These are phyloP conservation scores for Ensete ventricosum DNA, from an alignment of 176 grass and related monocot genomes.

Conservation along the genomic window DNA sequence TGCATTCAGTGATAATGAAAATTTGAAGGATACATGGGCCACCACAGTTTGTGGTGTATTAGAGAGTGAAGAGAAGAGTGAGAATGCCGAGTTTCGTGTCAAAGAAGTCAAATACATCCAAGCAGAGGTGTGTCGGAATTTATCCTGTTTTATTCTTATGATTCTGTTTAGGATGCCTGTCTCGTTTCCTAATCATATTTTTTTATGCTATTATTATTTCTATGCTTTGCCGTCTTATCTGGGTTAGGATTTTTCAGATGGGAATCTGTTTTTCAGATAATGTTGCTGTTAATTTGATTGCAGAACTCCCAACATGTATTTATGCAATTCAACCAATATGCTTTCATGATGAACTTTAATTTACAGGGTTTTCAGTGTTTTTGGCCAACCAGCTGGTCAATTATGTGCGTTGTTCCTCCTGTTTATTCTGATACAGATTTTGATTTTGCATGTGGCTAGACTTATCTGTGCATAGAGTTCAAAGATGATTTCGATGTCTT, in stretches of 20 bases:
- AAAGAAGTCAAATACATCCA: constrained; percentile 97
- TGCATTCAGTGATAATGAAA: constrained; percentile 58
- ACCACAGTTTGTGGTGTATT: constrained; percentile 62
- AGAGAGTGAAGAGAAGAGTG: constrained; percentile 76
- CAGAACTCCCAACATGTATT: too few relatives aligned
- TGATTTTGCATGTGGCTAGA: neutral
- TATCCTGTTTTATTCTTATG: neutral
- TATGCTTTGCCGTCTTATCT: too few relatives aligned
- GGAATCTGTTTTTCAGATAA: too few relatives aligned
- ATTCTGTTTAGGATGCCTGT: neutral
- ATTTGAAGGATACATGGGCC: constrained; percentile 76
- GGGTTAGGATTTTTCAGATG: too few relatives aligned
- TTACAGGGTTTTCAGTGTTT: too few relatives aligned
- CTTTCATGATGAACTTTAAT: too few relatives aligned
- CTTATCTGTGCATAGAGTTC: neutral
- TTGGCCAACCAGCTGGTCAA: too few relatives aligned
- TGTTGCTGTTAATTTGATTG: too few relatives aligned
- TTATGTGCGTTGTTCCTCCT: too few relatives aligned
- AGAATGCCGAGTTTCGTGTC: constrained; percentile 73
- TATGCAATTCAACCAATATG: too few relatives aligned
- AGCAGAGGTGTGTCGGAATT: constrained; percentile 44
- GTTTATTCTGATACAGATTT: neutral
- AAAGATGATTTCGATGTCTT: neutral
- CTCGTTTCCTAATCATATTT: neutral
- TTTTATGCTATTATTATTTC: neutral